These are phyloP conservation scores for Cordyceps pruinosa DNA, from an alignment of 2,329 filamentous ascomycete species.

Conservation along the genomic window DNA sequence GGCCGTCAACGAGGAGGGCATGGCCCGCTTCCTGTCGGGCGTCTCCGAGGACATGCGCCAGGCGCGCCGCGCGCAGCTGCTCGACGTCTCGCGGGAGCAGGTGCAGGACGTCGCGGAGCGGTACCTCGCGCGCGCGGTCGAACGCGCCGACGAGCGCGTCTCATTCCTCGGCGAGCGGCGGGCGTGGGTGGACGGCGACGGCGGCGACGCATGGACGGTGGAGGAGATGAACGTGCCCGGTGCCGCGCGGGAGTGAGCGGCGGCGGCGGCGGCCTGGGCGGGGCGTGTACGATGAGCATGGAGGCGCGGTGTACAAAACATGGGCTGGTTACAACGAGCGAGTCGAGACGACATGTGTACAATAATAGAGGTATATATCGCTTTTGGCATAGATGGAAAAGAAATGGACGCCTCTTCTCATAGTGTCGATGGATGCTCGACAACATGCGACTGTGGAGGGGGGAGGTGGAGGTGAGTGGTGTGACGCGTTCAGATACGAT, in stretches of 20 bases:
- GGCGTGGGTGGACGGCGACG: constrained; percentile 62
- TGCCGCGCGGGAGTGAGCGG: constrained; percentile 25
- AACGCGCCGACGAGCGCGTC: constrained; percentile 52
- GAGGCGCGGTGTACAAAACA: not conserved
- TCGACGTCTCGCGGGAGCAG: constrained; percentile 78
- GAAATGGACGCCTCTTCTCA: constrained; percentile 13
- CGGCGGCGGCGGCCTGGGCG: too few species aligned
- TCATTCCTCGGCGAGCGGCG: constrained; percentile 80
- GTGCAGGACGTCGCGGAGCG: constrained; percentile 75
- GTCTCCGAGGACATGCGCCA: constrained; percentile 88
- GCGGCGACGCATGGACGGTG: too few species aligned
- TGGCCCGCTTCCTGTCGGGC: constrained; percentile 76
- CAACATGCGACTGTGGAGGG: constrained; percentile 16
- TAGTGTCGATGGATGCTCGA: constrained; percentile 15
- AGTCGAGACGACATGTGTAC: not conserved
- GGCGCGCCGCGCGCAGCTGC: constrained; percentile 69
- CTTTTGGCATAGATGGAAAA: constrained; percentile 9
- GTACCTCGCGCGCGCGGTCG: constrained; percentile 65
- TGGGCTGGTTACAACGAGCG: too few species aligned
- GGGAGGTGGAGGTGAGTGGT: not conserved
- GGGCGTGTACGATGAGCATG: not conserved
- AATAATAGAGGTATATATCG: constrained; percentile 2
- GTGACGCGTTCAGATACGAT: constrained; percentile 56
- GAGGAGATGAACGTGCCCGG: constrained; percentile 63
- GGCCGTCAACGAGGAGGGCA: constrained; percentile 80